Conservation (phyloP, 345 rosid species). For the Eucalyptus curtisii region DNA sequence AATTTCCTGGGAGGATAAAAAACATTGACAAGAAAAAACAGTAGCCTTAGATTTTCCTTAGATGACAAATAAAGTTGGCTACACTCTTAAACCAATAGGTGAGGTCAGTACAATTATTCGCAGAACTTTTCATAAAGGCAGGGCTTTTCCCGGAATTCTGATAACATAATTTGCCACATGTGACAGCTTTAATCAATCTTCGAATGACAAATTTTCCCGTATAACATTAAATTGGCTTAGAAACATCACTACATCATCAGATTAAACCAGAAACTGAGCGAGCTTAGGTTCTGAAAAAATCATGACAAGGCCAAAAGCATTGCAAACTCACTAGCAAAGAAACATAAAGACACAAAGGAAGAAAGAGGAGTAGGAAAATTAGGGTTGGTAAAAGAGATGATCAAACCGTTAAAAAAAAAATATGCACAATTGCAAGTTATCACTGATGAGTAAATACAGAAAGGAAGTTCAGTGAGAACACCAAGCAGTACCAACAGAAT, state of each 20-base stretch:
- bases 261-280: neutral
- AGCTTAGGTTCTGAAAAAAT: neutral
- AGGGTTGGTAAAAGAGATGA: neutral
- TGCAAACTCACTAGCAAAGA: neutral
- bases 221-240: neutral
- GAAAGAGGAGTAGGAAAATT: neutral
- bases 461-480: neutral
- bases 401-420: neutral
- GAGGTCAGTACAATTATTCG: neutral
- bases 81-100: neutral
- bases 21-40: neutral
- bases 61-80: neutral
- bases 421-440: neutral
- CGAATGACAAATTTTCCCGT: neutral
- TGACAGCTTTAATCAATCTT: neutral
- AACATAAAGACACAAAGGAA: neutral
- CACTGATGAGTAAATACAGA: neutral
- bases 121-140: neutral
- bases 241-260: neutral
- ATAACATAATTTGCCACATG: neutral
- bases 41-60: neutral
- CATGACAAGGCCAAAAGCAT: neutral
- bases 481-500: neutral
- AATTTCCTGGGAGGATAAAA: conserved; percentile 41
- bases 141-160: neutral